Evolutionary conservation across 257 asterid species (phyloP).

Genomic region (Misopates orontium): DNA sequence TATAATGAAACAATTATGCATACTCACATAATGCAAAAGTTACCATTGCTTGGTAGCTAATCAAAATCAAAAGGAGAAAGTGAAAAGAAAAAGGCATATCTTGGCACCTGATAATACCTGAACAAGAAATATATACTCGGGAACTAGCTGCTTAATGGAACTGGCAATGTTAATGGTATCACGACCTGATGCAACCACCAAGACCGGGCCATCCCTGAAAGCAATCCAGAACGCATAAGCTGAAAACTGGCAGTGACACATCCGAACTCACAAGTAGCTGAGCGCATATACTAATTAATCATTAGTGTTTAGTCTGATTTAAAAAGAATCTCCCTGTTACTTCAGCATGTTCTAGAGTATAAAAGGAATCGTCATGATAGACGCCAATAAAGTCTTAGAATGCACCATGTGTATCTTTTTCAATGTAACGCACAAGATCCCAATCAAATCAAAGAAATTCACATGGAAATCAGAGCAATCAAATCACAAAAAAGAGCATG

Average conservation of each 20-base stretch:
- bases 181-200: slow-evolving; percentile 89
- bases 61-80: background rate
- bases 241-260: slow-evolving; percentile 22
- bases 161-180: slow-evolving; percentile 74
- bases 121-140: slow-evolving; percentile 66
- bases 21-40: slow-evolving; percentile 12
- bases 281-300: slow-evolving; percentile 9
- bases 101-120: slow-evolving; percentile 57
- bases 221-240: slow-evolving; percentile 25
- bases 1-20: background rate
- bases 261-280: slow-evolving; percentile 6
- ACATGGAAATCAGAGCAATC: slow-evolving; percentile 12
- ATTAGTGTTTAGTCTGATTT: too few species aligned
- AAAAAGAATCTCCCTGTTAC: slow-evolving; percentile 22
- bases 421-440: background rate
- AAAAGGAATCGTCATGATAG: slow-evolving; percentile 4
- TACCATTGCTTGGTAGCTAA: slow-evolving; percentile 1
- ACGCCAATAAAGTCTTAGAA: slow-evolving; percentile 3
- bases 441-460: background rate
- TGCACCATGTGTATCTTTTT: background rate
- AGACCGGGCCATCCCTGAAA: slow-evolving; percentile 74
- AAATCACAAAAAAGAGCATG: background rate
- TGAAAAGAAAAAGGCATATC: background rate
- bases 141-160: slow-evolving; percentile 64
- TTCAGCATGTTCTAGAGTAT: slow-evolving; percentile 3